Base-by-base conservation (phyloP, 345 rosid species). In the Citrus glauca region DNA sequence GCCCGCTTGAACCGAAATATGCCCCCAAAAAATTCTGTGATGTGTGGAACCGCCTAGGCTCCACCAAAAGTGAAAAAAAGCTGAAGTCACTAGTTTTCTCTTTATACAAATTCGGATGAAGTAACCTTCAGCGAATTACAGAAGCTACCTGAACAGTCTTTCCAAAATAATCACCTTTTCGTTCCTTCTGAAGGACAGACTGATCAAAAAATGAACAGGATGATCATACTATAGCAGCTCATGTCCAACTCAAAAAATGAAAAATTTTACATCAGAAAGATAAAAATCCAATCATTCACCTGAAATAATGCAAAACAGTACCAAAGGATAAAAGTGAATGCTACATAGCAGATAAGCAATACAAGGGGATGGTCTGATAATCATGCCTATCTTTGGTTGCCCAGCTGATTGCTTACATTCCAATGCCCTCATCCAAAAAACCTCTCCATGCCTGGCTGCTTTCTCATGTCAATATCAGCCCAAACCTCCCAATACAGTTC, bases 151-250 rank as follows among this genome's bases (percentile, higher is more conserved):
- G 98, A 73, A 94, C 99, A 40, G 97, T 94, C 87, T 90, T 92
- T 85, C 98, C 98, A 65, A 96, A 88, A 85, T 91, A 96, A 84
- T 91, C 97, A 60, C 99, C 97, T 79, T 73, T 89, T 45, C 97
- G 80, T 81, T 96, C 99, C 88, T 91, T 94, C 27, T 92, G 89
- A 72, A 96, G 93, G 70, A 94, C 99, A 80, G 94, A 90, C 98
- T 96, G 86, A 69, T 24, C 25, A 77, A 65, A 76, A 67, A 67
- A 28, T 63, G 16, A 27, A 50, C 14, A 38, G 40, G 28, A 59
- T 33, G 16, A 66, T 60, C 56, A 71, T 59, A 64, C 13, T 32
- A 50, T 25, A 73, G 35, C 40, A 77, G 73, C 71, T 66, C 61
- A 60, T 19, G 45, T 14, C 64, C 16, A 60, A 78, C 73, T 40